Percentiles rank a stretch among this genome's conserved stretches.
Conservation (phyloP, 2,329 filamentous ascomycete species). For the Aspergillus fumigatus region DNA sequence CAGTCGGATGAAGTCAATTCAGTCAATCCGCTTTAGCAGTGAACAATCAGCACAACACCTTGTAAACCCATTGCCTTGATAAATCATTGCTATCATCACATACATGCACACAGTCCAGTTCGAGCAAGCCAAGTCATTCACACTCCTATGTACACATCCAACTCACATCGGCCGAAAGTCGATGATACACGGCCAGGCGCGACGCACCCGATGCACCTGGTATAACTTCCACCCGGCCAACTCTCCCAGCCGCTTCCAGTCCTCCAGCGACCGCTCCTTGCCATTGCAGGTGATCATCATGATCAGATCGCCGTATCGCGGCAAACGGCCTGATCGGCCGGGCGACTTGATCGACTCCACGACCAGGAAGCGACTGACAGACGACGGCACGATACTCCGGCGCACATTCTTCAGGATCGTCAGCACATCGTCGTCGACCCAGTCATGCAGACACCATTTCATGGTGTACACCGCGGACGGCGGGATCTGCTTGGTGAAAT, state of each 20-base stretch:
- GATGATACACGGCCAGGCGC: neutral
- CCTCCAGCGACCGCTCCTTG: neutral
- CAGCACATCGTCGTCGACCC: neutral
- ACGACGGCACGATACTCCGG: neutral
- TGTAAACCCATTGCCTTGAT: no score
- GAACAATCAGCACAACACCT: no score
- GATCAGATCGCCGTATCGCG: neutral
- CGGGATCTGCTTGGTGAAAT: neutral
- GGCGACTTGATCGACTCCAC: neutral
- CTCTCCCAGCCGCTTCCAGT: neutral
- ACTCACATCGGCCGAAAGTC: neutral
- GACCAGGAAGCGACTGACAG: neutral
- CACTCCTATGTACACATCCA: neutral
- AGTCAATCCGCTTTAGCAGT: no score
- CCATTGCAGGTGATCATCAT: neutral
- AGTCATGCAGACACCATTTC: conserved; percentile 1
- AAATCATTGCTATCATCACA: no score
- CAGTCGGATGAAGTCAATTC: no score
- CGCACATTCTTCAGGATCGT: neutral
- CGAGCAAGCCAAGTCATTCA: no score
- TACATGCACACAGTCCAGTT: no score
- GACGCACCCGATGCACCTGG: neutral
- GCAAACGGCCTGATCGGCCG: neutral
- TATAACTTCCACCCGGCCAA: neutral
- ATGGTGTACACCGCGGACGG: neutral